Evolutionary conservation across 352 stramenopile genomes (phyloP).

Genomic region (Phytophthora europaea): DNA sequence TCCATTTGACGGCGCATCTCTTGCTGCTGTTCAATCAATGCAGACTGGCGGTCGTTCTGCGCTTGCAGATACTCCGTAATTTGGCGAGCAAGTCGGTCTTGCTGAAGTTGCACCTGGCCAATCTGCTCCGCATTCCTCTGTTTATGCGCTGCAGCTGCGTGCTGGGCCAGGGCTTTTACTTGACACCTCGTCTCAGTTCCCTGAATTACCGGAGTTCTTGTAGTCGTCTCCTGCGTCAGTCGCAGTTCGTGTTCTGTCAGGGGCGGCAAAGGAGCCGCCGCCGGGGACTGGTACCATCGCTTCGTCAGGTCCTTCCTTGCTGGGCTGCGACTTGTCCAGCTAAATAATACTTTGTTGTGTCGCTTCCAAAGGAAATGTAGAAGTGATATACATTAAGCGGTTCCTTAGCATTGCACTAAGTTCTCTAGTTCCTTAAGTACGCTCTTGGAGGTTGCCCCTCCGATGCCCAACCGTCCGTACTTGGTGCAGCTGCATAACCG

Average conservation of each 20-base stretch:
- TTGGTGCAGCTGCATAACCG: neutral
- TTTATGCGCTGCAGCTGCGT: slow-evolving; percentile 21
- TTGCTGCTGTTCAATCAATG: slow-evolving; percentile 17
- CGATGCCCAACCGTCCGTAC: no score
- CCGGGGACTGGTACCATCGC: neutral
- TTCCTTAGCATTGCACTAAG: neutral
- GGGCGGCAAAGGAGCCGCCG: neutral
- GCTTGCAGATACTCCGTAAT: neutral
- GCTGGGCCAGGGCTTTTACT: slow-evolving; percentile 20
- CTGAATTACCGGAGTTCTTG: neutral
- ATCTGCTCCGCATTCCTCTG: slow-evolving; percentile 13
- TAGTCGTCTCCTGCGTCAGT: neutral
- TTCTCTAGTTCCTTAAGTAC: neutral
- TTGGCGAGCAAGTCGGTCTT: slow-evolving; percentile 11
- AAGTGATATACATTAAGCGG: neutral
- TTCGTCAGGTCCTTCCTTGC: neutral
- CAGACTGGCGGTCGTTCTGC: neutral
- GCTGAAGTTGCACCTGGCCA: slow-evolving; percentile 18
- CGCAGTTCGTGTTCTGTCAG: neutral
- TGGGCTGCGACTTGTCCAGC: neutral
- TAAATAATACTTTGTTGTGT: neutral
- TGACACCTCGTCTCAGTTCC: slow-evolving; percentile 7
- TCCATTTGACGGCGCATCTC: slow-evolving; percentile 29
- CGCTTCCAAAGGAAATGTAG: slow-evolving; percentile 3
- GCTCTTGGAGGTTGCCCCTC: no score